phyloP scores from a whole-genome alignment of 768 basidiomycete species.

The Russula emetica region DNA sequence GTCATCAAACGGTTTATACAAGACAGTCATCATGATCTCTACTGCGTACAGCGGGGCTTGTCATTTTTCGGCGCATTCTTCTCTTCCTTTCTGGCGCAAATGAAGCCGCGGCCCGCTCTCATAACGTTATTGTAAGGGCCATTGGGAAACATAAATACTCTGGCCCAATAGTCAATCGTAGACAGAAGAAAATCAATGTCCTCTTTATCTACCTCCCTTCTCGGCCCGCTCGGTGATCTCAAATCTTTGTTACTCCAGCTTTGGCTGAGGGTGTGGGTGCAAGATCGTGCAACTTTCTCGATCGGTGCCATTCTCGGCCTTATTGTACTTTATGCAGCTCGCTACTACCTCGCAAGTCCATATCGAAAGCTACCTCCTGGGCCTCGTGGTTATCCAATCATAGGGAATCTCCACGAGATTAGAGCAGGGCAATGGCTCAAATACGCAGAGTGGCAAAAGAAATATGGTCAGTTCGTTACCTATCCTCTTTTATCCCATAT shows the following conservation, averaged over 20 bases:
- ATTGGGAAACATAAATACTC: too few relatives aligned
- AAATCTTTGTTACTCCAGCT: neutral
- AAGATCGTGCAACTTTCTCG: neutral
- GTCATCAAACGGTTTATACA: too few relatives aligned
- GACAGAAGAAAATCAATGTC: neutral
- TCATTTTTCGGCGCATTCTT: too few relatives aligned
- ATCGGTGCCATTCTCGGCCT: neutral
- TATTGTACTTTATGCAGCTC: neutral
- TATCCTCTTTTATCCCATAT: neutral
- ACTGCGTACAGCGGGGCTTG: too few relatives aligned
- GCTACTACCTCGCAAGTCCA: conserved; percentile 13
- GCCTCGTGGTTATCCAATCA: conserved; percentile 17
- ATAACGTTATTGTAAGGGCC: too few relatives aligned
- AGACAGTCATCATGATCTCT: too few relatives aligned
- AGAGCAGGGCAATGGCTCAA: conserved; percentile 2
- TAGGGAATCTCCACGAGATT: conserved; percentile 5
- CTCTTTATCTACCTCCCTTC: neutral
- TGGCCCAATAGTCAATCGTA: neutral
- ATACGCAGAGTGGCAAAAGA: conserved; percentile 13
- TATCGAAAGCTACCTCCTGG: conserved; percentile 7
- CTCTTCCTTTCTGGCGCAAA: too few relatives aligned
- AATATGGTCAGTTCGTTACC: conserved; percentile 6
- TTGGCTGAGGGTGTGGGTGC: neutral
- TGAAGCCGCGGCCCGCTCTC: too few relatives aligned
- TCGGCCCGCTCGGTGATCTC: neutral